Evolutionary conservation across 2,329 filamentous ascomycete genomes (phyloP), one percentile per base, ranked within the genome.

Genomic region (Pezicula neosporulosa): DNA sequence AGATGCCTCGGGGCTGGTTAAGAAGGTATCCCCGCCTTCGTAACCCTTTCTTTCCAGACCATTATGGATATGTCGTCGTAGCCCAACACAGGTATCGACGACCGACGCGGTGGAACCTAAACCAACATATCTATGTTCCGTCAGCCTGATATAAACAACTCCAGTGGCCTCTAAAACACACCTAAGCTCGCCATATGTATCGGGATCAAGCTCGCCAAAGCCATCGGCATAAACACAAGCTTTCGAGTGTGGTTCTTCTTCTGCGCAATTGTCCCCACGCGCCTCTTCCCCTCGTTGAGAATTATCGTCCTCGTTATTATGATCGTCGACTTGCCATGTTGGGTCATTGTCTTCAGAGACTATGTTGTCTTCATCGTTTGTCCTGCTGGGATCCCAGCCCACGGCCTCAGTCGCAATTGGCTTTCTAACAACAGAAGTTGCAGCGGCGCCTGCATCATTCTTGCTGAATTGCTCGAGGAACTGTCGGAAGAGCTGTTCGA

Each of bases 41-140:
- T n/a, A n/a, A 6, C 36, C 36, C 18, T 45, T 45, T 16, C 28
- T 45, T 5, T 45, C 43, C 36, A 38, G 12, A 12, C 36, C 36
- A n/a, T 38, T 18, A 38, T 38, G 12, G 10, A 38, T 38, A 5
- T 38, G 36, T 18, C 36, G 36, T 3, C 36, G 36, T 7, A 38
- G 18, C 6, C 36, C 36, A 7, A 38, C 36, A 38, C 36, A 38
- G 18, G 36, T 38, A 38, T 38, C 36, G 6, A 45, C 12, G 15
- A 33, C 30, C 12, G 43, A 45, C 15, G 43, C 43, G 18, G 43
- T 45, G 33, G 43, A 45, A 6, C 43, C 43, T 5, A 45, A 16
- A 24, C 43, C 43, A 15, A 45, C 43, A 45, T 45, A 45, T 45
- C n/a, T n/a, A n/a, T n/a, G n/a, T n/a, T n/a, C n/a, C n/a, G n/a